Percentiles rank a stretch among this genome's conserved stretches.
These are phyloP conservation scores for Phialophora chinensis DNA, from an alignment of 2,329 filamentous ascomycete genomes.

Conservation along the genomic window DNA sequence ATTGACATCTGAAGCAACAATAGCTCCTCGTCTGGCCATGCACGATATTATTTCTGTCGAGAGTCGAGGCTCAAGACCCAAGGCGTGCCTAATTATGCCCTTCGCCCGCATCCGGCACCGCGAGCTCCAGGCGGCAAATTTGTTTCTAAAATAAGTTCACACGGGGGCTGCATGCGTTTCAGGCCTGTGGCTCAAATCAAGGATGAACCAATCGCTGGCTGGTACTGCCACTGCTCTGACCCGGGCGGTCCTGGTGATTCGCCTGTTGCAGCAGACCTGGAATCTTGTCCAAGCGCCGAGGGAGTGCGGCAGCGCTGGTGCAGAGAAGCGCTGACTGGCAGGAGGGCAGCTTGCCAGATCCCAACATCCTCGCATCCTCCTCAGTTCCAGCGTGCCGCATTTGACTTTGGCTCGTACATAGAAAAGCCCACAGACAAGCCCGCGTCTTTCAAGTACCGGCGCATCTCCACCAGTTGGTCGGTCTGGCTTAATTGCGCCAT, in stretches of 20 bases:
- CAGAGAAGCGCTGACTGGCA: slow-evolving; percentile 10
- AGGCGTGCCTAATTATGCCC: neutral
- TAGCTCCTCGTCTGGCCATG: neutral
- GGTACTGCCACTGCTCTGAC: slow-evolving; percentile 3
- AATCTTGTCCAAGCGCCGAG: slow-evolving; percentile 20
- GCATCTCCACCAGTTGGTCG: slow-evolving; percentile 21
- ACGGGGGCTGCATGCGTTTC: slow-evolving; percentile 19
- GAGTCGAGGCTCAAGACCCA: neutral
- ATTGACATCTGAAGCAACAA: slow-evolving; percentile 15
- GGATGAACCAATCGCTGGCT: slow-evolving; percentile 21
- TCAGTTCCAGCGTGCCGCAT: neutral
- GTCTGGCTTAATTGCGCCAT: slow-evolving; percentile 32
- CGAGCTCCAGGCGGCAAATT: slow-evolving; percentile 1
- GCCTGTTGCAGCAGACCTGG: slow-evolving; percentile 13
- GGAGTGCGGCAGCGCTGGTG: neutral
- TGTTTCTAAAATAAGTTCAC: neutral
- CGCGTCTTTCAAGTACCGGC: slow-evolving; percentile 1
- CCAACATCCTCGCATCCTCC: neutral
- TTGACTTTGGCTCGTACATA: neutral
- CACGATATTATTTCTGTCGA: slow-evolving; percentile 4
- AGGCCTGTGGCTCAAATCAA: slow-evolving; percentile 20
- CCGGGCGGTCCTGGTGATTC: slow-evolving; percentile 7
- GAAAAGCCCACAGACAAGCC: neutral
- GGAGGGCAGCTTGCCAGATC: neutral
- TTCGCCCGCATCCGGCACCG: neutral